Base-by-base conservation (phyloP, 129 eudicot species). In the Daucus carota region DNA sequence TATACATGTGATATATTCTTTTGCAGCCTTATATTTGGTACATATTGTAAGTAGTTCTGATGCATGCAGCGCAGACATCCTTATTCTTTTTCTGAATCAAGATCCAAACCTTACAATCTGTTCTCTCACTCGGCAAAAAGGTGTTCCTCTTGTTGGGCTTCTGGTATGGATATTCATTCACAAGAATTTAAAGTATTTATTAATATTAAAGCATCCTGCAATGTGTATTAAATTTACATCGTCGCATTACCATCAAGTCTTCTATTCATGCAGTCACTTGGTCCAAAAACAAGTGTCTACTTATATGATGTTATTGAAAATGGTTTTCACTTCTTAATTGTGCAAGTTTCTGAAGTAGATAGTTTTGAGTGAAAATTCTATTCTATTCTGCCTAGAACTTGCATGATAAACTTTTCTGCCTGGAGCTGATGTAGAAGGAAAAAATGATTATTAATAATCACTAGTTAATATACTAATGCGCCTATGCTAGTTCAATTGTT, bases 61-160 rank as follows among this genome's bases (percentile, higher is more conserved):
- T 87, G 95, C 85, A 75, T 91, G 93, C 97, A 93, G 98, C 93
- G 88, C 92, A 89, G 98, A 93, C 92, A 93, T 93, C 83, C 96
- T 93, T 79, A 83, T 91, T 81, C 90, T 88, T 78, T 85, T 89
- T 79, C 81, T 88, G 86, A 93, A 86, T 85, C 98, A 91, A 80
- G 98, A 93, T 83, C 81, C 93, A 63, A 83, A 86, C 81, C 85
- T 91, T 80, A 76, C 89, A 88, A 96, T 97, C 28, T 79, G 89
- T 32, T 83, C 86, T 89, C 97, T 87, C 65, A 78, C 83, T 84
- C 85, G 89, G 73, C 90, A 76, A 77, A 93, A 91, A 73, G 98
- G 97, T 42, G 82, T 77, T 71, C 81, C 89, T 14, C 83, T 93
- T 46, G 81, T 93, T 81, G 98, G 98, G 75, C 93, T 93, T 77